Evolutionary conservation across 306 rosid species (phyloP).

Genomic region (Cucurbita moschata): DNA sequence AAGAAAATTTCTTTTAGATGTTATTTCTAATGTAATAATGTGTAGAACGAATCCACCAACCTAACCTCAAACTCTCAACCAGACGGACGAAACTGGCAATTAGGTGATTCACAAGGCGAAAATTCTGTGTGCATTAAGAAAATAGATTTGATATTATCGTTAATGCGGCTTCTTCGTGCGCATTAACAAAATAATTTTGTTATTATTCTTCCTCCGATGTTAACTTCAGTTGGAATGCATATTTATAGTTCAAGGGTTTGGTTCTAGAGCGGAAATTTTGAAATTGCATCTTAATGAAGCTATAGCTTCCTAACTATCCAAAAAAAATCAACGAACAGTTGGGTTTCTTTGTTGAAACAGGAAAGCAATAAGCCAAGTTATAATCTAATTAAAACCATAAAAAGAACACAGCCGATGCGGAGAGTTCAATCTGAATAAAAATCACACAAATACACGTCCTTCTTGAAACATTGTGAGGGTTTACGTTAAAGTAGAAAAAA

Average conservation of each 20-base stretch:
- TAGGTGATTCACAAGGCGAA: not conserved
- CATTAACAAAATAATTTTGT: not conserved
- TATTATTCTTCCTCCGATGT: not conserved
- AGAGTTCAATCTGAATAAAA: not conserved
- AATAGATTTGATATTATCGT: not conserved
- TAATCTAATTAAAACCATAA: not conserved
- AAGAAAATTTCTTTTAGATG: not conserved
- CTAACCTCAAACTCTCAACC: not conserved
- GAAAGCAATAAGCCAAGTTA: not conserved
- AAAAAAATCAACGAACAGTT: not conserved
- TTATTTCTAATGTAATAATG: not conserved
- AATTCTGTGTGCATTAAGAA: not conserved
- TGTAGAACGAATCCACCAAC: not conserved
- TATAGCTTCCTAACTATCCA: not conserved
- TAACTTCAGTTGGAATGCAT: not conserved
- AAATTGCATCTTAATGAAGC: not conserved
- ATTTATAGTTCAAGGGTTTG: not conserved
- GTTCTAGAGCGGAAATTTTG: not conserved
- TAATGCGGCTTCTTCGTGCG: not conserved
- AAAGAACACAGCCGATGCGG: not conserved
- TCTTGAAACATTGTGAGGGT: not conserved
- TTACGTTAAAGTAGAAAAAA: not conserved
- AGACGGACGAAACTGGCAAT: not conserved
- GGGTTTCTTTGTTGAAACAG: not conserved
- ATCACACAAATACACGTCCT: not conserved